Conservation (phyloP, 768 basidiomycete species). For the Vararia minispora region DNA sequence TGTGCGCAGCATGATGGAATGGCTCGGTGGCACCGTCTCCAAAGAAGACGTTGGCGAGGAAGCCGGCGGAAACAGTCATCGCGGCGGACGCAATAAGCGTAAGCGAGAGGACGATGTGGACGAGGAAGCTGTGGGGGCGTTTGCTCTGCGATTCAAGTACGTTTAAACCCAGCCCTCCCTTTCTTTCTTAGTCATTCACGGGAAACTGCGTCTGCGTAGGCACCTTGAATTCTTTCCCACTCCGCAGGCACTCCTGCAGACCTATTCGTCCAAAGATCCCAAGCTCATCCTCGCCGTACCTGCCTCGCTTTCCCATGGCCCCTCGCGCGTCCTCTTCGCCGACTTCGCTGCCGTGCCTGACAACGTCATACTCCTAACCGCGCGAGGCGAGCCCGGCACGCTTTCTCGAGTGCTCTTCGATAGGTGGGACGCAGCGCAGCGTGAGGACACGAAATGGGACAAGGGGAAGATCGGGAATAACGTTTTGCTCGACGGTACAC, state of each 20-base stretch:
- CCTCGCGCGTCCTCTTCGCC: conserved; percentile 76
- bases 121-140: conserved; percentile 76
- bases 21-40: conserved; percentile 92
- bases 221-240: conserved; percentile 88
- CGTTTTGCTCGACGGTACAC: conserved; percentile 64
- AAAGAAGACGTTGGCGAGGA: conserved; percentile 88
- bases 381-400: conserved; percentile 68
- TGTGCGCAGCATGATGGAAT: conserved; percentile 96
- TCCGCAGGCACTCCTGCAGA: conserved; percentile 67
- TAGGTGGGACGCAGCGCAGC: conserved; percentile 76
- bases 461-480: conserved; percentile 82
- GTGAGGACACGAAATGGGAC: conserved; percentile 78
- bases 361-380: conserved; percentile 83
- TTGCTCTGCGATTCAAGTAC: conserved; percentile 82
- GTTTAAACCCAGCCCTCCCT: too few relatives aligned
- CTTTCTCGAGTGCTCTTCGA: conserved; percentile 72
- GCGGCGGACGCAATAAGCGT: conserved; percentile 29
- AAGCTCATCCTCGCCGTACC: conserved; percentile 93
- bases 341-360: conserved; percentile 76
- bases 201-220: conserved; percentile 30
- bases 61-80: too few relatives aligned
- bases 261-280: conserved; percentile 78
- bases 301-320: conserved; percentile 85
- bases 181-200: too few relatives aligned
- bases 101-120: conserved; percentile 38